These are phyloP conservation scores for Candida quercuum DNA, from an alignment of 805 yeast species.

Conservation along the genomic window DNA sequence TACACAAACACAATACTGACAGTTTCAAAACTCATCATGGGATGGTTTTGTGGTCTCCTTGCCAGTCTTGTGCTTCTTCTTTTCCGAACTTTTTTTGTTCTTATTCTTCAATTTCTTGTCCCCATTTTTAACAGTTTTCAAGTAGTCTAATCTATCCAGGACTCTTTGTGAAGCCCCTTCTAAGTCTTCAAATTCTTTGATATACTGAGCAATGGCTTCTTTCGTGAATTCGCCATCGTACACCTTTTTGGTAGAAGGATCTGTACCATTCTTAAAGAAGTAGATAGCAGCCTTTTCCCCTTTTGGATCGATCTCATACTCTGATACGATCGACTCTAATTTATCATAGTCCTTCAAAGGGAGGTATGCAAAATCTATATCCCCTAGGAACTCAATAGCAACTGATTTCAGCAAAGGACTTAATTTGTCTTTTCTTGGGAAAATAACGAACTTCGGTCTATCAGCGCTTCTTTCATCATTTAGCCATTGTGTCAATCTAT, in stretches of 20 bases:
- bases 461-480: constrained; percentile 2
- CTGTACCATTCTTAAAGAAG: constrained; percentile 5
- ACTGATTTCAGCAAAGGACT: constrained; percentile 57
- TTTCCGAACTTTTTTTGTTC: not conserved
- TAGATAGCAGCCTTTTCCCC: constrained; percentile 11
- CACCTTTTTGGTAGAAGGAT: constrained; percentile 13
- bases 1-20: no score
- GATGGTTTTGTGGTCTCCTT: no score
- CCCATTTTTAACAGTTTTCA: constrained; percentile 20
- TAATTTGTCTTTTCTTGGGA: constrained; percentile 43
- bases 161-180: constrained; percentile 25
- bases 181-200: constrained; percentile 27
- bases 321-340: constrained; percentile 9
- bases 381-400: constrained; percentile 62
- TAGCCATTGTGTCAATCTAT: constrained; percentile 26
- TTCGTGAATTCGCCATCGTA: constrained; percentile 30
- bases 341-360: constrained; percentile 23
- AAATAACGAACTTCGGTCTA: constrained; percentile 41
- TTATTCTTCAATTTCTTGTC: constrained; percentile 11
- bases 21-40: not conserved
- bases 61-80: no score
- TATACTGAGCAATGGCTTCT: constrained; percentile 25
- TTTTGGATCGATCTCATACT: constrained; percentile 11
- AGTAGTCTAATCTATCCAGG: constrained; percentile 4
- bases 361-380: constrained; percentile 42